Conservation (phyloP, 2,329 filamentous ascomycete species). For the Fusarium sp. region DNA sequence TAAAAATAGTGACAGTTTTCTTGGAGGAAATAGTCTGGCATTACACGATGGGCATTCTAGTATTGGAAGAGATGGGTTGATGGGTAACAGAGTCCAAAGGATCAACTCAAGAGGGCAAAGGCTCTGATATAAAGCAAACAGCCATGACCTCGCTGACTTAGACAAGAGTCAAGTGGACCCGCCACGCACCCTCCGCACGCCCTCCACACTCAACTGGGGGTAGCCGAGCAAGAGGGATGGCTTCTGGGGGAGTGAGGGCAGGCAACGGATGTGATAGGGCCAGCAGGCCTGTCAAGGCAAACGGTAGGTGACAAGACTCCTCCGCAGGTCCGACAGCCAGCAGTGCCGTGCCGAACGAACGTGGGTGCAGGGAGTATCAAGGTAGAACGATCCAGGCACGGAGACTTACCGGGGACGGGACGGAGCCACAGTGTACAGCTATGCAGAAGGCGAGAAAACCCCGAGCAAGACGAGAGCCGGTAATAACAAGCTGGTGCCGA, state of each 20-base stretch:
- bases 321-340: constrained; percentile 41
- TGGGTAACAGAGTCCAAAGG: constrained; percentile 9
- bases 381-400: constrained; percentile 21
- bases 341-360: constrained; percentile 36
- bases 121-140: constrained; percentile 41
- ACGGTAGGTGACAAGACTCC: constrained; percentile 19
- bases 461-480: constrained; percentile 28
- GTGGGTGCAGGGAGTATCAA: constrained; percentile 32
- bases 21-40: constrained; percentile 85
- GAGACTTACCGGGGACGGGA: constrained; percentile 41
- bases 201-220: constrained; percentile 29
- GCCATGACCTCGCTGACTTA: constrained; percentile 43
- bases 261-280: constrained; percentile 28
- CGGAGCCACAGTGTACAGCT: constrained; percentile 9
- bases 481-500: constrained; percentile 22
- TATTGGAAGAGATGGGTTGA: constrained; percentile 16
- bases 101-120: constrained; percentile 31
- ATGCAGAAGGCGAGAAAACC: constrained; percentile 39
- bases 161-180: constrained; percentile 45
- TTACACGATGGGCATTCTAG: constrained; percentile 59
- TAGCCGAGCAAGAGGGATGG: constrained; percentile 31
- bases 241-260: constrained; percentile 23
- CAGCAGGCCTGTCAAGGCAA: constrained; percentile 3
- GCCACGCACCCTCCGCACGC: constrained; percentile 38
- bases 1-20: constrained; percentile 96